Conservation (phyloP, 2,329 filamentous ascomycete species). For the Phialophora tarda region DNA sequence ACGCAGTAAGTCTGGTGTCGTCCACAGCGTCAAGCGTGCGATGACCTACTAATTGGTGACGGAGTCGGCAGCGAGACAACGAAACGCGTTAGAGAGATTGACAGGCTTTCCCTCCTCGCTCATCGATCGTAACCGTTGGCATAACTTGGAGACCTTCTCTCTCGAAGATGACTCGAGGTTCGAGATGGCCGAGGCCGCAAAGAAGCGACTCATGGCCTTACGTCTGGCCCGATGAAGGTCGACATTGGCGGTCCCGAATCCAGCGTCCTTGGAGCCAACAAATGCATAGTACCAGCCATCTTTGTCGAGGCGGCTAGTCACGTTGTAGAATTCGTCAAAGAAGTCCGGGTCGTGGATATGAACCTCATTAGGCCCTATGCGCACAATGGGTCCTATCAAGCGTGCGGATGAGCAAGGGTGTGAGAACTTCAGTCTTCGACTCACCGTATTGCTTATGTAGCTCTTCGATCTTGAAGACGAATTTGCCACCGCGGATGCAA, state of each 20-base stretch:
- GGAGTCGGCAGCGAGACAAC: constrained; percentile 38
- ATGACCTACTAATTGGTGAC: constrained; percentile 33
- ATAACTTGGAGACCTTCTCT: constrained; percentile 33
- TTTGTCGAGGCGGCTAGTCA: constrained; percentile 35
- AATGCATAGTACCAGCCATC: constrained; percentile 39
- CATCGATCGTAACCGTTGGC: constrained; percentile 32
- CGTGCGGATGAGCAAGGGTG: not conserved
- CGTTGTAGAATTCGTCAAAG: constrained; percentile 37
- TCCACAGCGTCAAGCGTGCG: not conserved
- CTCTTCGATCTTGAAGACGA: constrained; percentile 46
- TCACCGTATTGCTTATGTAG: constrained; percentile 47
- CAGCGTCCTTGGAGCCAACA: constrained; percentile 39
- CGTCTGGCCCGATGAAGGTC: constrained; percentile 44
- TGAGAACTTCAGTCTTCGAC: constrained; percentile 23
- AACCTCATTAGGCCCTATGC: constrained; percentile 37
- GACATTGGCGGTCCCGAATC: constrained; percentile 45
- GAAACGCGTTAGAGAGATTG: constrained; percentile 36
- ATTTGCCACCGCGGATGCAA: constrained; percentile 43
- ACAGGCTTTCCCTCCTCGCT: constrained; percentile 33
- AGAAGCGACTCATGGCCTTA: constrained; percentile 47
- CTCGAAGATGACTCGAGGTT: constrained; percentile 33
- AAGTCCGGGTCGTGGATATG: constrained; percentile 39
- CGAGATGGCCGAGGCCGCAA: constrained; percentile 41
- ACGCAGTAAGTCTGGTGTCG: not conserved
- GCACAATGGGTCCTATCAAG: constrained; percentile 45